Evolutionary conservation across 176 grass and related monocot genomes (phyloP).

Genomic region (Areca catechu): DNA sequence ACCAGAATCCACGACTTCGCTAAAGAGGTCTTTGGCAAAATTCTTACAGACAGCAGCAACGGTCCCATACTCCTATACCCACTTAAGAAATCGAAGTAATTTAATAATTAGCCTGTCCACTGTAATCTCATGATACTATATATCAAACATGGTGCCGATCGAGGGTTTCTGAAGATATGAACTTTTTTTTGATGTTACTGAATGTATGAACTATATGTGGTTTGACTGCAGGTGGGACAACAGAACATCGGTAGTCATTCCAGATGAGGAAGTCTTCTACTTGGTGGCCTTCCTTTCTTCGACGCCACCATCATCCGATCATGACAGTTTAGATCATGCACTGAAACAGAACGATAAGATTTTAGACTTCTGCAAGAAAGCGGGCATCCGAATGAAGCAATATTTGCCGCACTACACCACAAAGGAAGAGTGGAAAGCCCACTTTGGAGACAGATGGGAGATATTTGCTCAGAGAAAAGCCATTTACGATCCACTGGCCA

Average conservation of each 20-base stretch:
- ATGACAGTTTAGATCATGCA: conserved; percentile 41
- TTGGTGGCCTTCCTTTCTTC: conserved; percentile 79
- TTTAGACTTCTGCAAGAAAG: conserved; percentile 51
- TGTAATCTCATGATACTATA: no score
- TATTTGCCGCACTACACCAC: conserved; percentile 76
- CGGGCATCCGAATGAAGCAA: conserved; percentile 64
- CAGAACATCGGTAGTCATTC: conserved; percentile 75
- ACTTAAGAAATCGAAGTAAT: conserved; percentile 77
- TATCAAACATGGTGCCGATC: no score
- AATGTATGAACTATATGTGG: no score
- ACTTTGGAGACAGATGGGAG: conserved; percentile 93
- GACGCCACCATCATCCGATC: conserved; percentile 35
- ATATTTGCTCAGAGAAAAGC: conserved; percentile 73
- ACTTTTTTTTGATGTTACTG: no score
- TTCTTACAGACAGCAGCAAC: conserved; percentile 72
- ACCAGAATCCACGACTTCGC: conserved; percentile 63
- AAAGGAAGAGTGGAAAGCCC: conserved; percentile 75
- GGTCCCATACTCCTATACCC: conserved; percentile 95
- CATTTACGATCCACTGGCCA: conserved; percentile 72
- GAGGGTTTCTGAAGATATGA: no score
- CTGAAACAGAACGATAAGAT: conserved; percentile 64
- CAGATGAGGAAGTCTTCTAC: conserved; percentile 91
- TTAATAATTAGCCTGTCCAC: no score
- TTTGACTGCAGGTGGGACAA: conserved; percentile 61
- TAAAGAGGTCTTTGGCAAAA: conserved; percentile 71